These are phyloP conservation scores for Camelina sativa DNA, from an alignment of 345 rosid species.

Conservation along the genomic window DNA sequence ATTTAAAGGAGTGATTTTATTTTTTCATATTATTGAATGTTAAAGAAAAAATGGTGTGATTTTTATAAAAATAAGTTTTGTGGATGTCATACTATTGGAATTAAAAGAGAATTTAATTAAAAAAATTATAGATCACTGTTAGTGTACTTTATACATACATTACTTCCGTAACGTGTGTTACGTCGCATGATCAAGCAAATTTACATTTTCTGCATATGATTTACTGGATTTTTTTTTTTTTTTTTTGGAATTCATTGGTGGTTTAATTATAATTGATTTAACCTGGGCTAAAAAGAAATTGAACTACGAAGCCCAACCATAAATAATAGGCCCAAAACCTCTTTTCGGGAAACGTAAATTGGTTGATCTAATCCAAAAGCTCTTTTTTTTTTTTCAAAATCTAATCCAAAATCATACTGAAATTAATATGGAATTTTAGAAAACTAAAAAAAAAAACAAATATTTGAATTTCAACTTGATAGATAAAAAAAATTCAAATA, in stretches of 20 bases:
- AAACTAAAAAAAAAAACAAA: too few relatives aligned
- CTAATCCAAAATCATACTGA: too few relatives aligned
- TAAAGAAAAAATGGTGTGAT: not conserved
- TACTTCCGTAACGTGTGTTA: not conserved
- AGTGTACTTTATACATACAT: not conserved
- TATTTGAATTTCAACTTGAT: not conserved
- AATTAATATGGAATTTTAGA: too few relatives aligned
- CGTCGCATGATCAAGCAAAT: not conserved
- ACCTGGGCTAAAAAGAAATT: too few relatives aligned
- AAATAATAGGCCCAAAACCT: too few relatives aligned
- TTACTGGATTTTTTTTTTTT: not conserved
- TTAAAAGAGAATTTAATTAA: not conserved
- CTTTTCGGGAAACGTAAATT: too few relatives aligned
- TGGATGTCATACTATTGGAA: not conserved
- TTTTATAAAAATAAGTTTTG: not conserved
- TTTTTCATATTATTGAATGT: too few relatives aligned
- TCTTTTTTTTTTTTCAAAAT: too few relatives aligned
- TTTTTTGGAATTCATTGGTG: not conserved
- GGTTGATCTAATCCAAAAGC: too few relatives aligned
- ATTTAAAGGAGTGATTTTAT: too few relatives aligned
- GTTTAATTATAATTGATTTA: too few relatives aligned
- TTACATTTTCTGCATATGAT: not conserved
- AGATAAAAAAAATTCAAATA: not conserved
- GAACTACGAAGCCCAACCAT: too few relatives aligned
- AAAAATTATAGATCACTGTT: not conserved